Base-by-base conservation (phyloP, 1,139 yeast genomes). In the Insectozyma bohioensis region DNA sequence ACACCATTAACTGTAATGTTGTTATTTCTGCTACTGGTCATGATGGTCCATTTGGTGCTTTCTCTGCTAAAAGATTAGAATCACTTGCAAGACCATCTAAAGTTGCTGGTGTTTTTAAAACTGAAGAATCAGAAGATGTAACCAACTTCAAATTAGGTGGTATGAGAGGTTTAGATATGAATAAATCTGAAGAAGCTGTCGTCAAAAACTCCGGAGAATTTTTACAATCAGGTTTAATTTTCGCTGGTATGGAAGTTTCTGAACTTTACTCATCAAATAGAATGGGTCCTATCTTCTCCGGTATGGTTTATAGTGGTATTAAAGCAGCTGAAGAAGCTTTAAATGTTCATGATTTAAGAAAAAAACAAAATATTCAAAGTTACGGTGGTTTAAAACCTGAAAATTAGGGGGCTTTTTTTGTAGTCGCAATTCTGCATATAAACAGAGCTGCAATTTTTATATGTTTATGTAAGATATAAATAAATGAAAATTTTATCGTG, bases 1-100 rank as follows among this genome's bases (percentile, higher is more conserved):
- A 83, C 63, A 83, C 87, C 39, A 80, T 83, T 65, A 83, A 81
- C 52, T 74, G 82, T 41, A 79, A 80, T 49, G 78, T 83, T 35
- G 76, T 83, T 36, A 65, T 83, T 40, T 80, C 88, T 11, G 78
- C 88, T 40, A 76, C 86, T 24, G 92, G 92, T 34, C 92, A 83
- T 50, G 92, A 83, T 54, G 92, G 92, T 48, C 88, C 88, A 34
- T 80, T 82, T 60, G 92, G 92, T 39, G 90, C 90, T n/a, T 82
- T 81, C 61, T 74, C 79, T 39, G 88, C 85, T 18, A 67, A 67
- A 49, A 56, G 73, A 49, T 54, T 66, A 48, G 62, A 63, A 37
- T 52, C 55, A 31, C 55, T 63, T 40, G 56, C 57, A 12, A 54
- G 54, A 37, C 52, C 58, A 13, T 54, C 57, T 14, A 51, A 49